Percentiles rank a stretch among this genome's conserved stretches.
phyloP scores from a whole-genome alignment of 371 early-diverging fungal species.

The Parasitella parasitica region DNA sequence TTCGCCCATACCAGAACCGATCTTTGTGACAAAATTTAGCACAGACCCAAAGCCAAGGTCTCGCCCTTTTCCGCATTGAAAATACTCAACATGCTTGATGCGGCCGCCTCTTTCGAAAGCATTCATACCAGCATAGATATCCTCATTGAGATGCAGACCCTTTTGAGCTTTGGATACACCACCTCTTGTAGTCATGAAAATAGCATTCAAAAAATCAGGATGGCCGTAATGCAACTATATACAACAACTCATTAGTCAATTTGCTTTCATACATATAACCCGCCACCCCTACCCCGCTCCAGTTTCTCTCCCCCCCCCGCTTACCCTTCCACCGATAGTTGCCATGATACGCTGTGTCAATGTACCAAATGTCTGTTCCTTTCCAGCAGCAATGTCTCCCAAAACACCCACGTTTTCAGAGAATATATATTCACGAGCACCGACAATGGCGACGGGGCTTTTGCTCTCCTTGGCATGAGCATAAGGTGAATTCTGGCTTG shows the following conservation, averaged over 20 bases:
- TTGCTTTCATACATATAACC: not conserved
- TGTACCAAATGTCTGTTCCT: constrained; percentile 90
- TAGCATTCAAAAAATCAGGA: constrained; percentile 88
- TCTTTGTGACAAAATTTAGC: constrained; percentile 87
- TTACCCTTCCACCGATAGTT: constrained; percentile 74
- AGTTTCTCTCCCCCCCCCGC: too few species aligned
- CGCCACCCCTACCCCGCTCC: too few species aligned
- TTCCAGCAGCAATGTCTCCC: constrained; percentile 90
- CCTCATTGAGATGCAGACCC: constrained; percentile 90
- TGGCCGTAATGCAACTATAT: constrained; percentile 84
- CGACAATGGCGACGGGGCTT: constrained; percentile 90
- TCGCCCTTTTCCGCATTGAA: constrained; percentile 91
- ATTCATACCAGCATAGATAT: constrained; percentile 93
- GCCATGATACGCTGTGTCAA: constrained; percentile 86
- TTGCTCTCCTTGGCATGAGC: constrained; percentile 40
- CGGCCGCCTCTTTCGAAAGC: constrained; percentile 83
- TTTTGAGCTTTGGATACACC: constrained; percentile 90
- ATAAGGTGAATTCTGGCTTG: constrained; percentile 61
- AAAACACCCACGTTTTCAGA: constrained; percentile 86
- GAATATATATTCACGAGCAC: constrained; percentile 89
- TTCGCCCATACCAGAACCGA: constrained; percentile 92
- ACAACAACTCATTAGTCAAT: not conserved
- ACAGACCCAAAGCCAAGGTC: constrained; percentile 91
- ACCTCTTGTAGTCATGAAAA: constrained; percentile 88
- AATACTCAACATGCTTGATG: constrained; percentile 90